These are phyloP conservation scores for Paecilomyces variotii DNA, from an alignment of 2,329 filamentous ascomycete genomes.

Conservation along the genomic window DNA sequence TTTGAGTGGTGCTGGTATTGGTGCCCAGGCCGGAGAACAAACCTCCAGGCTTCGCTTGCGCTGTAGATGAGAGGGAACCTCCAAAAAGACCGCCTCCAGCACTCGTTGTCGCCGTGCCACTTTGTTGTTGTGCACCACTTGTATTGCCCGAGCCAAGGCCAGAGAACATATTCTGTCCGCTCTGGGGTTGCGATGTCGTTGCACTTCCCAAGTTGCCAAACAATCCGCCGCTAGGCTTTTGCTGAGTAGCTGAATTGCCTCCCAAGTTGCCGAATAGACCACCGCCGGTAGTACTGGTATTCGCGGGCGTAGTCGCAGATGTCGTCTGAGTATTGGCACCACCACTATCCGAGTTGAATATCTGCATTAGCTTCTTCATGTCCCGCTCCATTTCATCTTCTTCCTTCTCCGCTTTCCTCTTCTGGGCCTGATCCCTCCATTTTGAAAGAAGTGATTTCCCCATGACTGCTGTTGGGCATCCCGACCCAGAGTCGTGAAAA, in stretches of 20 bases:
- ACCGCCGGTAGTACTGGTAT: conserved; percentile 15
- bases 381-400: neutral
- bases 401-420: neutral
- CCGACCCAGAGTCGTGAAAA: neutral
- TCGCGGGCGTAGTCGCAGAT: conserved; percentile 16
- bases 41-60: conserved; percentile 22
- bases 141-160: conserved; percentile 11
- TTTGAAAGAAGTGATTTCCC: neutral
- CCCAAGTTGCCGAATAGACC: conserved; percentile 23
- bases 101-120: conserved; percentile 8
- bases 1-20: conserved; percentile 14
- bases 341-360: conserved; percentile 14
- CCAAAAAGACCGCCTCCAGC: conserved; percentile 23
- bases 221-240: conserved; percentile 24
- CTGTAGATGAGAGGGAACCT: conserved; percentile 15
- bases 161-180: conserved; percentile 26
- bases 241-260: conserved; percentile 16
- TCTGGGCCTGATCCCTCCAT: neutral
- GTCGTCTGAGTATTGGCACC: conserved; percentile 19
- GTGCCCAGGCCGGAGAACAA: conserved; percentile 13
- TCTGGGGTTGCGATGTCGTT: conserved; percentile 17
- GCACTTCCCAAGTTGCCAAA: conserved; percentile 20
- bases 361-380: conserved; percentile 6
- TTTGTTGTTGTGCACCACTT: conserved; percentile 19
- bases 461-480: neutral